These are phyloP conservation scores for Fusarium sp. DNA, from an alignment of 2,329 filamentous ascomycete species.

Conservation along the genomic window DNA sequence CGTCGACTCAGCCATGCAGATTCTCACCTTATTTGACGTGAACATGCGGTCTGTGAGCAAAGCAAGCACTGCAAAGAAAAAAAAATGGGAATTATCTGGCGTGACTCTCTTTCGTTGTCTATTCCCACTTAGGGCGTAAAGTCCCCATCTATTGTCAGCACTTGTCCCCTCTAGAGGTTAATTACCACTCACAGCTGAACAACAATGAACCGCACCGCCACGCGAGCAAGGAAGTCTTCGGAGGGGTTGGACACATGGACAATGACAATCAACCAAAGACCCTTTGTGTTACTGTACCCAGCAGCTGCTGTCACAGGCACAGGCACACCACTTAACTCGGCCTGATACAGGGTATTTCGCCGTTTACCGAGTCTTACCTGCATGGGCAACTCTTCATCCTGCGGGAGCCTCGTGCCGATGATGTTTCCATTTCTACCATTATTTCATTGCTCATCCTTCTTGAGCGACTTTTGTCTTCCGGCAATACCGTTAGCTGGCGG, in stretches of 20 bases:
- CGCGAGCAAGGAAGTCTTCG: not conserved
- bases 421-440: slow-evolving; percentile 18
- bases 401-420: not conserved
- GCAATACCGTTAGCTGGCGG: not conserved
- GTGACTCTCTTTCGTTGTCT: not conserved
- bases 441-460: slow-evolving; percentile 21
- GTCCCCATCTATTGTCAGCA: not conserved
- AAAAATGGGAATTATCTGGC: not conserved
- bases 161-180: not conserved
- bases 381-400: slow-evolving; percentile 17
- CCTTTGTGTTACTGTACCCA: not conserved
- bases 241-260: not conserved
- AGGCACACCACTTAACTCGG: not conserved
- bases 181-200: not conserved
- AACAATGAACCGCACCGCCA: not conserved
- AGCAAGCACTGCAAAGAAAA: not conserved
- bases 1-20: not conserved
- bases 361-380: slow-evolving; percentile 30
- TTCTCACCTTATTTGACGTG: not conserved
- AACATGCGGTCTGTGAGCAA: not conserved
- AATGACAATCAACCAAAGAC: not conserved
- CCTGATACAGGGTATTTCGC: not conserved
- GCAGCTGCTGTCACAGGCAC: not conserved
- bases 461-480: not conserved
- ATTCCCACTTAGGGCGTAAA: not conserved